Evolutionary conservation across 2,329 filamentous ascomycete species (phyloP).

Genomic region (Biscogniauxia sp.): DNA sequence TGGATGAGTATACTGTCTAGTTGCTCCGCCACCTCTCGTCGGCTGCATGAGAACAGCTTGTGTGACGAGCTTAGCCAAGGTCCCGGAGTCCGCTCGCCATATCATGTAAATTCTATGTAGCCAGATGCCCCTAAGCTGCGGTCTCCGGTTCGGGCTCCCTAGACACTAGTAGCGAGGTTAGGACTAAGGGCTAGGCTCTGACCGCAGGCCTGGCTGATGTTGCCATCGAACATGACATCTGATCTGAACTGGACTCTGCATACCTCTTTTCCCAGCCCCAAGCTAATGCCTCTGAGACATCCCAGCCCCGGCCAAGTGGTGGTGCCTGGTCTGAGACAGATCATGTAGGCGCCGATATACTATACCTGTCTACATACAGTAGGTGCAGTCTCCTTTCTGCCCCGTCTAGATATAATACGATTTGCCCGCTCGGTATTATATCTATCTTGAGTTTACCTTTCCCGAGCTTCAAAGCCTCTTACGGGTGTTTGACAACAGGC

Average conservation of each 20-base stretch:
- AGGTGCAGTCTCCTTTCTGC: background rate
- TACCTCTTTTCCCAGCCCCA: background rate
- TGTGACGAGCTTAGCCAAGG: background rate
- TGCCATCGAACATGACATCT: background rate
- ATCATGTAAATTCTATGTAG: background rate
- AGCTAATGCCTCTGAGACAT: background rate
- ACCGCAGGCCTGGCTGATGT: background rate
- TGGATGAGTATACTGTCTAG: constrained; percentile 7
- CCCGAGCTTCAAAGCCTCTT: background rate
- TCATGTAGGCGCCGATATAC: background rate
- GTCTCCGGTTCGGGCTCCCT: no score
- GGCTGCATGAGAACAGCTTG: constrained; percentile 4
- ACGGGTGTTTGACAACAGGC: background rate
- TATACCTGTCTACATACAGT: no score
- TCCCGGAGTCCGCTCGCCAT: background rate
- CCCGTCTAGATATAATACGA: background rate
- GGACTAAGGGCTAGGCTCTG: background rate
- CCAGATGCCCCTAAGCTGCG: background rate
- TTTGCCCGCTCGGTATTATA: background rate
- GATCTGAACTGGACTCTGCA: background rate
- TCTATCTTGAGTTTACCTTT: background rate
- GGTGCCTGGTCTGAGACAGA: background rate
- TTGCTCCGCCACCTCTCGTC: constrained; percentile 11
- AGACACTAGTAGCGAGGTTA: background rate
- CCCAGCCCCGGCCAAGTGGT: background rate